Base-by-base conservation (phyloP, 192 early-diverging fungal species). In the Martensiomyces pterosporus region DNA sequence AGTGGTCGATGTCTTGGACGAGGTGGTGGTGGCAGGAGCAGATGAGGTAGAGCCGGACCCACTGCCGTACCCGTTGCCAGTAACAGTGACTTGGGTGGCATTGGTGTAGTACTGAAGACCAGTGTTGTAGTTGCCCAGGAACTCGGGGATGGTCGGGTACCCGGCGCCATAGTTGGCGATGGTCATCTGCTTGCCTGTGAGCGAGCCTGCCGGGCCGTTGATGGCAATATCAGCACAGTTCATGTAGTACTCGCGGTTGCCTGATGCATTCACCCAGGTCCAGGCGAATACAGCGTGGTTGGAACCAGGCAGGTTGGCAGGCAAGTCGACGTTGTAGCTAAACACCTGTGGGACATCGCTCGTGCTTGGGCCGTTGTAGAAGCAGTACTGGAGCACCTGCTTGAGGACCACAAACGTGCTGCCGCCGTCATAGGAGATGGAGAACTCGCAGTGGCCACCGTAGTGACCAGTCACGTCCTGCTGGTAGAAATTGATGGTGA, bases 401-500 rank as follows among this genome's bases (percentile, higher is more conserved):
- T 82, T 49, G n/a, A 86, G 24, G 2, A 82, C 81, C 0, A 78
- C 82, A 67, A 77, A 84, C 2, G 62, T 75, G 7, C 72, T 59
- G 23, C 76, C 83, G 19, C 43, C 40, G 39, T 87, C 85, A 35
- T 78, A 81, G 0, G 83, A 85, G 5, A 85, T 55, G 0, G 83
- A 75, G 52, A 81, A 84, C 50, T 87, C 76, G 21, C 83, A 85
- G 34, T 85, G 80, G 3, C 85, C 85, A 1, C 83, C 82, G 21
- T 61, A 61, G 42, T 83, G 82, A 17, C 53, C 54, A 0, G 47
- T 53, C 0, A 35, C 16, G 17, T 34, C 24, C n/a, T n/a, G n/a
- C 5, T 24, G 16, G 10, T 37, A 43, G 52, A 82, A 82, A 7
- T 65, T 45, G n/a, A 85, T 66, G 0, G 52, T 43, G 40, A 82